Conservation (phyloP, 345 rosid species). For the Euphorbia lathyris region DNA sequence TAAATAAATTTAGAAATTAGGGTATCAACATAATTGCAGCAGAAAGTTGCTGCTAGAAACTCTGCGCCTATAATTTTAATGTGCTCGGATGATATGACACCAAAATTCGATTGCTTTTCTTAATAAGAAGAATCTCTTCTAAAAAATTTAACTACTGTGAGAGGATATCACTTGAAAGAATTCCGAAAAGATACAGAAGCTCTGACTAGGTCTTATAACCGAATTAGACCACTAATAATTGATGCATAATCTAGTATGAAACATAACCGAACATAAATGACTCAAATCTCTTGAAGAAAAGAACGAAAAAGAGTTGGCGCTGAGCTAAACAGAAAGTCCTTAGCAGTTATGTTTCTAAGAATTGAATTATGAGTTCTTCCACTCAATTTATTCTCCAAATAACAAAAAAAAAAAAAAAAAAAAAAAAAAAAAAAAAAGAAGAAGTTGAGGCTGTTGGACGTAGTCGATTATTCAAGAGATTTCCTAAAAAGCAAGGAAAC, state of each 20-base stretch:
- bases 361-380: background rate
- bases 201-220: background rate
- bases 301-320: background rate
- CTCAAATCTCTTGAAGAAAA: background rate
- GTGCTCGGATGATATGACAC: slow-evolving; percentile 1
- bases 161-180: background rate
- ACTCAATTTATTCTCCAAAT: background rate
- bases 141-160: too few species aligned
- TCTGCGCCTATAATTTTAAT: background rate
- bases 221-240: background rate
- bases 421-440: background rate
- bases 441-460: background rate
- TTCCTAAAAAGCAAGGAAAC: slow-evolving; percentile 1
- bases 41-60: slow-evolving; percentile 5
- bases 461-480: slow-evolving; percentile 2
- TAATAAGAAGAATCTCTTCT: background rate
- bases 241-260: slow-evolving; percentile 7
- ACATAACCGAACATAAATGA: slow-evolving; percentile 5
- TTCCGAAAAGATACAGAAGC: background rate
- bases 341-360: background rate
- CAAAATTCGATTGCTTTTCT: too few species aligned
- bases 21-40: background rate
- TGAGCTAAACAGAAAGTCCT: slow-evolving; percentile 1
- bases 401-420: background rate
- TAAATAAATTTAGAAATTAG: background rate